Evolutionary conservation across 768 basidiomycete species (phyloP), one percentile per base, ranked within the genome.

Genomic region (Tricholoma terreum): DNA sequence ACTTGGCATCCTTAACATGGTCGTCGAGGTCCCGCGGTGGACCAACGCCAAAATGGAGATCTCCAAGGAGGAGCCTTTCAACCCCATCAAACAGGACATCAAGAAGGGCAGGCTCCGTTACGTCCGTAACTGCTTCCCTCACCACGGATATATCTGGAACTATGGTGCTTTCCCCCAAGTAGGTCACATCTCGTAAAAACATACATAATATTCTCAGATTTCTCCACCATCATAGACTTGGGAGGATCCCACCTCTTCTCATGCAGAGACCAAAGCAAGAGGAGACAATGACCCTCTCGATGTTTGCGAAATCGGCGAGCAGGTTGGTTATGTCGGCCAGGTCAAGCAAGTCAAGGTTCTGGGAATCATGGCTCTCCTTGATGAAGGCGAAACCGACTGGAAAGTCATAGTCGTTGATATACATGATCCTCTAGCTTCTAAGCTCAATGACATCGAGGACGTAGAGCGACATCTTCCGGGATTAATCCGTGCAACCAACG

Each of bases 11-110:
- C 83, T 97, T 78, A 98, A 98, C 89, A 98, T 98, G 93, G 80
- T 97, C 74, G 94, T 97, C 76, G 93, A 97, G 78, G 85, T 96
- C 56, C 97, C 97, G 50, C 90, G 97, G 68, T 99, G 97, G 97
- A 97, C 95, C 74, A 98, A 99, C 81, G 97, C 97, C 54, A 98
- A 99, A 84, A 91, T 98, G 90, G 97, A 99, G 78, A 97, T 97
- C 74, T 96, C 84, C 75, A 99, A 97, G 77, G 94, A 97, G 68
- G 96, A 98, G 74, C 54, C 84, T n/a, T 93, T 98, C 86, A 99
- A 99, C 79, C 97, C 97, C 67, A 98, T 99, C 89, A 96, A 97
- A 75, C 97, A 99, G 79, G 96, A 98, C 73, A 88, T 91, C 74
- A 98, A 97, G 80, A 94, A 92, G 77, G 93, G 93, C 67, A 92